Evolutionary conservation across 2,329 filamentous ascomycete genomes (phyloP), one percentile per base, ranked within the genome.

Genomic region (Dichotomopilus funicola): DNA sequence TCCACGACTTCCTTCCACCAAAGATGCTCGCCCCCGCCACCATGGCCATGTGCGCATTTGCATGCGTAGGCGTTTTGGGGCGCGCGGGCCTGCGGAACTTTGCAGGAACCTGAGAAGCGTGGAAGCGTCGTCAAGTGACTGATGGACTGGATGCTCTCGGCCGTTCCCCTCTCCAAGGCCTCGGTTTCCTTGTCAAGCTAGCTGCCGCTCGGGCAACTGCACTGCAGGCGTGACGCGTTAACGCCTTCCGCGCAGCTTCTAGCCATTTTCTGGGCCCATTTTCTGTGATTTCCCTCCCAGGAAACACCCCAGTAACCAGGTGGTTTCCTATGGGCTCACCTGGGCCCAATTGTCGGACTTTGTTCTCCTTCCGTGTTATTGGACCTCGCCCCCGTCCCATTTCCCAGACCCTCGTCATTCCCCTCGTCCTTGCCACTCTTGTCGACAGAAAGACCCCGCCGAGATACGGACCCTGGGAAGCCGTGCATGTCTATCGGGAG

Each of bases 231-330:
- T 54, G 46, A 44, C 41, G 49, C 47, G 19, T 55, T 31, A 19
- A 31, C 43, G 58, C 51, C 49, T 64, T 62, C 62, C 40, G 47
- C 53, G 54, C 46, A 48, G 57, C 58, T 61, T 64, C 62, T 61
- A 62, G 59, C 58, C 58, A 44, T 43, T 62, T 64, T 61, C 61
- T 50, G 19, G 19, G 19, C 19, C 19, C 19, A 27, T 27, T 27
- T 27, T 27, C 19, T 27, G 19, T 27, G 19, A 27, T 27, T 27
- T 27, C 19, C 19, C 19, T 27, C 19, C 19, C 19, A 27, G 19
- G 19, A 27, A 27, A 27, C 19, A 27, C 19, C 19, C 19, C 19
- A 27, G 19, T 27, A 27, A 3, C 19, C 19, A 27, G 19, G 46
- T 53, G 52, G 51, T 41, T 55, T 36, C 42, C 48, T 35, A 31